Percentiles rank a stretch among this genome's conserved stretches.
Evolutionary conservation across 179 eudicot species (phyloP).

Genomic region (Nepenthes alata): DNA sequence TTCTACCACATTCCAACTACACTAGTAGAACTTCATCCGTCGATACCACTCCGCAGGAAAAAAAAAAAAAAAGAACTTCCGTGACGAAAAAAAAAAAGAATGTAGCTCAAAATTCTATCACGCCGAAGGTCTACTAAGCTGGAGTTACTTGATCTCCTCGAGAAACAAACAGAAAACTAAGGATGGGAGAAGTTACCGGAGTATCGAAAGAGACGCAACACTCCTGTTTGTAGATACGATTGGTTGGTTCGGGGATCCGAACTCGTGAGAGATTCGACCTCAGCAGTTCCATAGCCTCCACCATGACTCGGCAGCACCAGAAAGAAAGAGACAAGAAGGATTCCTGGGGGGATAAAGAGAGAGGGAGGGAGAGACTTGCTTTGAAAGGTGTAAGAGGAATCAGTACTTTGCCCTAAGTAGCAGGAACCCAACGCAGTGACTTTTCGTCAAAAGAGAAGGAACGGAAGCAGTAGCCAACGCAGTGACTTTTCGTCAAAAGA

Average conservation of each 20-base stretch:
- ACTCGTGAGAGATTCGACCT: constrained; percentile 71
- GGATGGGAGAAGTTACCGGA: constrained; percentile 34
- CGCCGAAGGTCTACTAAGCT: not conserved
- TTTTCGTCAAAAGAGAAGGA: no score
- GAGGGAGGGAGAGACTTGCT: not conserved
- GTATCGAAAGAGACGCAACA: constrained; percentile 91
- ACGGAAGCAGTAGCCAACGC: no score
- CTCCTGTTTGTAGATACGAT: constrained; percentile 83
- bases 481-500: no score
- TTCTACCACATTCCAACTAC: no score
- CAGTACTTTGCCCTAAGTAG: not conserved
- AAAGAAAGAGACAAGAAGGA: constrained; percentile 1
- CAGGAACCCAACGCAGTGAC: no score
- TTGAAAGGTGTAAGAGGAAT: not conserved
- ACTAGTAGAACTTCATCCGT: no score
- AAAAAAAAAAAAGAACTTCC: no score
- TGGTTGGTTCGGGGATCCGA: constrained; percentile 88
- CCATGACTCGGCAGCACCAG: constrained; percentile 13
- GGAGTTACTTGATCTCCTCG: not conserved
- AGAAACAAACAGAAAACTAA: constrained; percentile 4
- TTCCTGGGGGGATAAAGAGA: not conserved
- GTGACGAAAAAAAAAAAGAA: no score
- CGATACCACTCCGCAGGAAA: no score
- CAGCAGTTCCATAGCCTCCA: constrained; percentile 61
- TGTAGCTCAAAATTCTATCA: not conserved